Evolutionary conservation across 1,139 yeast species (phyloP).

Genomic region (Debaryomyces psychrophilus): DNA sequence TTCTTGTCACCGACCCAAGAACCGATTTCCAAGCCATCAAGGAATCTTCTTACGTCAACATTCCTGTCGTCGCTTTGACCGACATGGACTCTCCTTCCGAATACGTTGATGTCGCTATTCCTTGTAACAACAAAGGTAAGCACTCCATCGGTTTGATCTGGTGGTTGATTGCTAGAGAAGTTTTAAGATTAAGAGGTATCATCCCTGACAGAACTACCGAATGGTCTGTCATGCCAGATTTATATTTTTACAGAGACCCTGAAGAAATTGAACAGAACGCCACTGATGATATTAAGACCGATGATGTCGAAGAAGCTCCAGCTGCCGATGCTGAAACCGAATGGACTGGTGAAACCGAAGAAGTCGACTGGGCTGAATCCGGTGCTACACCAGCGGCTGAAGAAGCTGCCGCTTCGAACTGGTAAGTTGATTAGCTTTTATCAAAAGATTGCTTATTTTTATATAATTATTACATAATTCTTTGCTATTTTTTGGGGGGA

Average conservation of each 20-base stretch:
- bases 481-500: conserved; percentile 14
- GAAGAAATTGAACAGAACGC: conserved; percentile 94
- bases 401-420: conserved; percentile 72
- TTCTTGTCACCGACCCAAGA: conserved; percentile 99
- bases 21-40: conserved; percentile 99
- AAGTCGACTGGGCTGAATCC: conserved; percentile 64
- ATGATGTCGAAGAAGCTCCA: conserved; percentile 54
- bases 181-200: conserved; percentile 98
- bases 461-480: conserved; percentile 11
- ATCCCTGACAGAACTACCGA: conserved; percentile 95
- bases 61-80: conserved; percentile 98
- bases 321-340: conserved; percentile 52
- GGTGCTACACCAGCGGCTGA: conserved; percentile 73
- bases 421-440: conserved; percentile 34
- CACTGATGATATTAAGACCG: conserved; percentile 65
- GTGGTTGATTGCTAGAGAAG: conserved; percentile 99
- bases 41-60: conserved; percentile 99
- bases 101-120: conserved; percentile 99
- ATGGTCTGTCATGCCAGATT: conserved; percentile 99
- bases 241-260: conserved; percentile 99
- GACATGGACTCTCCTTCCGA: conserved; percentile 99
- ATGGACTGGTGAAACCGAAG: conserved; percentile 63
- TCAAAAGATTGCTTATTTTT: conserved; percentile 13
- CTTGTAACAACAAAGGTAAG: conserved; percentile 99
- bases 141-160: conserved; percentile 99